Conservation (phyloP, 331 rosid species). For the Malus hybrid region DNA sequence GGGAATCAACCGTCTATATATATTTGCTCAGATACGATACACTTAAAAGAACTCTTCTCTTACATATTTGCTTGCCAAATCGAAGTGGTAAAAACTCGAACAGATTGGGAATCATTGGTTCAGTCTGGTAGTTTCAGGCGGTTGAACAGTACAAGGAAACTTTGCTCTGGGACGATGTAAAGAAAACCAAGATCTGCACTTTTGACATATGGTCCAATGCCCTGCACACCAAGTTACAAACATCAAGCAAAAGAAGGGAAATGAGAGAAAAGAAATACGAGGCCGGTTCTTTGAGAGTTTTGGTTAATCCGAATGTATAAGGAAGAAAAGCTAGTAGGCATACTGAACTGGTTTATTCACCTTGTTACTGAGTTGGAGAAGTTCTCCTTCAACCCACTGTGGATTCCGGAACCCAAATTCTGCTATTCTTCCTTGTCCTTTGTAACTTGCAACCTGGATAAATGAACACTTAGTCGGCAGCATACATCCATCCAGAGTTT, state of each 20-base stretch:
- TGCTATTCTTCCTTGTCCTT: constrained; percentile 93
- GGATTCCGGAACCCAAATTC: constrained; percentile 76
- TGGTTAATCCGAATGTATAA: background rate
- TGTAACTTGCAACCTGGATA: constrained; percentile 71
- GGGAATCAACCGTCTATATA: no score
- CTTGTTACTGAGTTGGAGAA: constrained; percentile 91
- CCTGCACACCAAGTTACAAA: constrained; percentile 34
- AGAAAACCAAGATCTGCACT: constrained; percentile 98
- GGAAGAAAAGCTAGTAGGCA: background rate
- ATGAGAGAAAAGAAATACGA: background rate
- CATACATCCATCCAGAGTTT: constrained; percentile 7
- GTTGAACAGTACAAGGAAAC: constrained; percentile 86
- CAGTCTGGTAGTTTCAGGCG: constrained; percentile 83
- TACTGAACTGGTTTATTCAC: constrained; percentile 28
- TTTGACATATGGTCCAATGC: constrained; percentile 84
- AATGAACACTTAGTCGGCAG: constrained; percentile 11
- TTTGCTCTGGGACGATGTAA: constrained; percentile 77
- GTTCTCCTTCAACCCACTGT: constrained; percentile 98
- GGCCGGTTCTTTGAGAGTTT: background rate
- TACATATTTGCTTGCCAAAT: background rate
- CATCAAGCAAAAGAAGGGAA: background rate
- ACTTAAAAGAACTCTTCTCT: constrained; percentile 1
- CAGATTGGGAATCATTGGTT: constrained; percentile 10
- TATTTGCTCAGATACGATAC: background rate
- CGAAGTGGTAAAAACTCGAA: background rate